Percentiles rank a stretch among this genome's conserved stretches.
Evolutionary conservation across 495 filamentous ascomycete genomes (phyloP).

Genomic region (Neurospora sp.): DNA sequence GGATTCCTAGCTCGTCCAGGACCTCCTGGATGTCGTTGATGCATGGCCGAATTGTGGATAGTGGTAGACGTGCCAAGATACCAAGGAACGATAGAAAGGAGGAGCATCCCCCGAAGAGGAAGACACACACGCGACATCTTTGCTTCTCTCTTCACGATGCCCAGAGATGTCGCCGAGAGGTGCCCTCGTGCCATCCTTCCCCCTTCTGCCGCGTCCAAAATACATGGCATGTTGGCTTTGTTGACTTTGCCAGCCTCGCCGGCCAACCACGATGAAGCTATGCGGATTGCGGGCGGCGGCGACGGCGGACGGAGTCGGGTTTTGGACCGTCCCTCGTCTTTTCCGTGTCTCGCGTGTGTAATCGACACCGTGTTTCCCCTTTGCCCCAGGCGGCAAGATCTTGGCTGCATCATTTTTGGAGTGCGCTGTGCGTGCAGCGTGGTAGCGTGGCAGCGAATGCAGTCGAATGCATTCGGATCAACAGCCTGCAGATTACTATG

Average conservation of each 20-base stretch:
- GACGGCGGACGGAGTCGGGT: background rate
- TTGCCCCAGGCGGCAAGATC: background rate
- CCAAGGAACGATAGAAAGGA: background rate
- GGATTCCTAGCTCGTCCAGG: background rate
- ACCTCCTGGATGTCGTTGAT: background rate
- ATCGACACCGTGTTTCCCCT: background rate
- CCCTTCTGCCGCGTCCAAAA: background rate
- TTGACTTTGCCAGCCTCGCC: background rate
- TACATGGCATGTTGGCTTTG: background rate
- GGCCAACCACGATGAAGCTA: background rate
- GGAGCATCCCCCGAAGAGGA: background rate
- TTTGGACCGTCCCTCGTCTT: background rate
- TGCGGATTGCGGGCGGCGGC: background rate
- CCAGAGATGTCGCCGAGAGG: background rate
- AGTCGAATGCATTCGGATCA: background rate
- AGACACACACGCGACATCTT: background rate
- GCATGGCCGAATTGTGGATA: background rate
- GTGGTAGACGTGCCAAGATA: background rate
- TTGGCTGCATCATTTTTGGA: background rate
- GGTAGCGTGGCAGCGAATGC: background rate
- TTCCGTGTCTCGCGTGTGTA: background rate
- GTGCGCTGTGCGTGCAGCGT: background rate
- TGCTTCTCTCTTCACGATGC: background rate
- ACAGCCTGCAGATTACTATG: conserved; percentile 1
- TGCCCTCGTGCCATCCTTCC: background rate